Conservation (phyloP, 495 filamentous ascomycete genomes). For the Daldinia vernicosa region DNA sequence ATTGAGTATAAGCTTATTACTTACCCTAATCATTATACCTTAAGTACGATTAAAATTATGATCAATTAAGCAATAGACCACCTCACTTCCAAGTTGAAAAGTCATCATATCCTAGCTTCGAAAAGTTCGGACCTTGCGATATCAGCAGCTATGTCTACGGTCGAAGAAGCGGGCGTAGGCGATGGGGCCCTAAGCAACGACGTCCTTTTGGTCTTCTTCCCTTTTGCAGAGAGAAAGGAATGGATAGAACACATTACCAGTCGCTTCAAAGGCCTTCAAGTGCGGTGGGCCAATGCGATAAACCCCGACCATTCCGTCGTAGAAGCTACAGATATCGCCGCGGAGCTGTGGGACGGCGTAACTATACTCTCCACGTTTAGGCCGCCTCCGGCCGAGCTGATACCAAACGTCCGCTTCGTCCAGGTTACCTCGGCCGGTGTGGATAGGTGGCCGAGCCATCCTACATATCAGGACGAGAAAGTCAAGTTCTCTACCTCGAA, state of each 20-base stretch:
- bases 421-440: conserved; percentile 48
- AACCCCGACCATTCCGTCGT: conserved; percentile 7
- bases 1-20: neutral
- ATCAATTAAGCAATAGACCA: neutral
- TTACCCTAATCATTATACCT: neutral
- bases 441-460: conserved; percentile 45
- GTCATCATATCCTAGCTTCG: neutral
- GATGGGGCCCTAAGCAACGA: conserved; percentile 30
- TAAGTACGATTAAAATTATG: neutral
- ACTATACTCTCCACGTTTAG: conserved; percentile 38
- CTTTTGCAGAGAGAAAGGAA: conserved; percentile 22
- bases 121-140: neutral
- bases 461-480: conserved; percentile 42
- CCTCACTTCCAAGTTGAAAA: neutral
- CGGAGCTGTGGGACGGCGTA: conserved; percentile 42
- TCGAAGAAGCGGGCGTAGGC: neutral
- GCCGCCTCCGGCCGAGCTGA: conserved; percentile 35
- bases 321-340: neutral
- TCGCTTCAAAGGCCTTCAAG: conserved; percentile 42
- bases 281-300: conserved; percentile 41
- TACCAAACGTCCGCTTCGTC: conserved; percentile 46
- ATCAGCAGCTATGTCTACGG: conserved; percentile 16
- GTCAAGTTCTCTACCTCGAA: conserved; percentile 48
- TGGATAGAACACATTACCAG: conserved; percentile 42
- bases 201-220: conserved; percentile 28